Evolutionary conservation across 192 early-diverging fungal species (phyloP).

Genomic region (Coemansia sp.): DNA sequence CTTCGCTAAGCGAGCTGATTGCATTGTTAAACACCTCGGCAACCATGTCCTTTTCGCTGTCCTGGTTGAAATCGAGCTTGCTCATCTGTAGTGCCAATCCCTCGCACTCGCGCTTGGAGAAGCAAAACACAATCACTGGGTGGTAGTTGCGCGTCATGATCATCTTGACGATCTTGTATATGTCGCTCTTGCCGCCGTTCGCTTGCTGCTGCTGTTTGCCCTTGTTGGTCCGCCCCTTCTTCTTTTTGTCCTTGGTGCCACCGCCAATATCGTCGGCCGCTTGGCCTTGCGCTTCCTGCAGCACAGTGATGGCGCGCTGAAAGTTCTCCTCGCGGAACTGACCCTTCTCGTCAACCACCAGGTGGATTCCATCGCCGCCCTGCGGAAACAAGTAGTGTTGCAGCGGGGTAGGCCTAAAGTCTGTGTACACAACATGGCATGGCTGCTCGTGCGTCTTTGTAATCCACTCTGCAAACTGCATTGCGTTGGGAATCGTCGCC

Average conservation of each 20-base stretch:
- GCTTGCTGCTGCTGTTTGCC: slow-evolving; percentile 45
- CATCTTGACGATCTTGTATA: slow-evolving; percentile 95
- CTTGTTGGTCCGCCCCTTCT: slow-evolving; percentile 59
- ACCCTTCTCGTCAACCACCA: slow-evolving; percentile 96
- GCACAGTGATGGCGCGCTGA: slow-evolving; percentile 78
- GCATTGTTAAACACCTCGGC: slow-evolving; percentile 84
- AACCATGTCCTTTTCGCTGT: slow-evolving; percentile 83
- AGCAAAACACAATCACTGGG: slow-evolving; percentile 98
- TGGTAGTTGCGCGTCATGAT: slow-evolving; percentile 94
- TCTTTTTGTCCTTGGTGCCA: slow-evolving; percentile 55
- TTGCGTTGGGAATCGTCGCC: slow-evolving; percentile 97
- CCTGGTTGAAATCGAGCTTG: slow-evolving; percentile 90
- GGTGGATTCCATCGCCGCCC: slow-evolving; percentile 89
- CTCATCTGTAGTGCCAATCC: slow-evolving; percentile 86
- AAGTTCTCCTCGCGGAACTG: slow-evolving; percentile 96
- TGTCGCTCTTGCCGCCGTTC: slow-evolving; percentile 68
- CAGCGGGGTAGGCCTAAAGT: slow-evolving; percentile 94
- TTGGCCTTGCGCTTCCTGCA: slow-evolving; percentile 67
- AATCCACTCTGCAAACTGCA: slow-evolving; percentile 99
- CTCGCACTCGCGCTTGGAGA: slow-evolving; percentile 94
- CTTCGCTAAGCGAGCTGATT: slow-evolving; percentile 80
- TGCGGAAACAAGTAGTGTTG: slow-evolving; percentile 96
- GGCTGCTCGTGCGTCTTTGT: slow-evolving; percentile 92
- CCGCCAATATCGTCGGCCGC: slow-evolving; percentile 58
- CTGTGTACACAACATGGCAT: slow-evolving; percentile 98